A percentile compares a stretch with the other conserved stretches of the same genome.
These are phyloP conservation scores for Corynespora cassiicola DNA, from an alignment of 2,329 filamentous ascomycete species.

Conservation along the genomic window DNA sequence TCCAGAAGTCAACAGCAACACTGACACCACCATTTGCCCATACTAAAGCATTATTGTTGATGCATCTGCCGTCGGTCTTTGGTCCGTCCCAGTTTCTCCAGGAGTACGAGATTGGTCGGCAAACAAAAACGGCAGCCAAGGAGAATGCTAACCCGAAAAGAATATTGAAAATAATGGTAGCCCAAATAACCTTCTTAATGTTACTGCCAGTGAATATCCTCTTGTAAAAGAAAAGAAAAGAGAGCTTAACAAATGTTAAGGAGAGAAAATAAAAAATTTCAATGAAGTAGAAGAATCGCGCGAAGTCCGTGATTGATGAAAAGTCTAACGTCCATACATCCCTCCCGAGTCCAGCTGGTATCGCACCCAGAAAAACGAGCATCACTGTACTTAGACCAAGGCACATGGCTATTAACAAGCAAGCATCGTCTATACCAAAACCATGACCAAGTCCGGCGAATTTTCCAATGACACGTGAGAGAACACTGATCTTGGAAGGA, in stretches of 20 bases:
- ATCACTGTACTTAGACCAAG: no score
- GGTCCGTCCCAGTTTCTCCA: slow-evolving; percentile 36
- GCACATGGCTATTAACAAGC: no score
- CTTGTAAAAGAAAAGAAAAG: slow-evolving; percentile 31
- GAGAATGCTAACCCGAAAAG: slow-evolving; percentile 23
- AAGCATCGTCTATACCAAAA: no score
- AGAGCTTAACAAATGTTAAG: slow-evolving; percentile 26
- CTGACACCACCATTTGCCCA: slow-evolving; percentile 37
- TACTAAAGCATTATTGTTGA: slow-evolving; percentile 38
- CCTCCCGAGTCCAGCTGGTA: slow-evolving; percentile 49
- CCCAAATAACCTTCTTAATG: slow-evolving; percentile 15
- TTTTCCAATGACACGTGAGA: no score
- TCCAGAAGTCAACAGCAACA: slow-evolving; percentile 27
- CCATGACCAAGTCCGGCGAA: no score
- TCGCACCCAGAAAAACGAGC: no score
- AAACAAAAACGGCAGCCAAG: slow-evolving; percentile 32
- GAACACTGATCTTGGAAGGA: no score
- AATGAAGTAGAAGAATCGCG: slow-evolving; percentile 29
- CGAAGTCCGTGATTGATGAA: slow-evolving; percentile 50
- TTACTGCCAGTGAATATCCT: slow-evolving; percentile 30
- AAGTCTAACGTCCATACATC: slow-evolving; percentile 58
- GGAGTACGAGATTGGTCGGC: slow-evolving; percentile 33
- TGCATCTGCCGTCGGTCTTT: slow-evolving; percentile 26
- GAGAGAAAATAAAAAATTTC: slow-evolving; percentile 37
- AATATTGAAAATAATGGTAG: slow-evolving; percentile 21